Conservation (phyloP, 345 rosid species). For the Iberis pinnata region DNA sequence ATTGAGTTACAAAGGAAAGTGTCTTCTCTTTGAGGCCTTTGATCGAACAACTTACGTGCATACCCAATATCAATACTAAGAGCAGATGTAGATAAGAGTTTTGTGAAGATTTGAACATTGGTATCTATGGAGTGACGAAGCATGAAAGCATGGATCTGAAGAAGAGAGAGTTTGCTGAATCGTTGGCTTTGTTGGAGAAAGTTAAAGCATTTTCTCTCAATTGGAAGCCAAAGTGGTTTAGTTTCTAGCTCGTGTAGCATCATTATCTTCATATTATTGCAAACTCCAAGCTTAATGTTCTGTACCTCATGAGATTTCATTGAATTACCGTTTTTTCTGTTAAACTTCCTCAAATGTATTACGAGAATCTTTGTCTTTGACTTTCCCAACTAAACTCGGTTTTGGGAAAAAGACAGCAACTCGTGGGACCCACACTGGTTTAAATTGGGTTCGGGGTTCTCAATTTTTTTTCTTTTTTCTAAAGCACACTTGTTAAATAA, state of each 20-base stretch:
- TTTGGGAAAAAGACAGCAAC: too few species aligned
- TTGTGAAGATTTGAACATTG: slow-evolving; percentile 54
- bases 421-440: too few species aligned
- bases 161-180: slow-evolving; percentile 28
- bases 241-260: slow-evolving; percentile 18
- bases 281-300: too few species aligned
- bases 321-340: too few species aligned
- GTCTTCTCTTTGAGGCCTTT: slow-evolving; percentile 44
- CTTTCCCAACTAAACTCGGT: too few species aligned
- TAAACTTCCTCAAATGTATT: too few species aligned
- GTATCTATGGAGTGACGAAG: slow-evolving; percentile 47
- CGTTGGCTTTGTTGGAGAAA: slow-evolving; percentile 39
- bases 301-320: too few species aligned
- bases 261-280: neutral
- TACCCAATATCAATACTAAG: slow-evolving; percentile 31
- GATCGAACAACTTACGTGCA: slow-evolving; percentile 56
- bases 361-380: too few species aligned
- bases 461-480: too few species aligned
- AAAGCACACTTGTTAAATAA: too few species aligned
- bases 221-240: slow-evolving; percentile 39
- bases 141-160: slow-evolving; percentile 62
- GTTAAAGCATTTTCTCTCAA: slow-evolving; percentile 47
- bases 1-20: slow-evolving; percentile 57
- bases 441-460: too few species aligned
- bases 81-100: slow-evolving; percentile 39